Conservation (phyloP, 139 green algal species). For the Spirogloea muscicola region DNA sequence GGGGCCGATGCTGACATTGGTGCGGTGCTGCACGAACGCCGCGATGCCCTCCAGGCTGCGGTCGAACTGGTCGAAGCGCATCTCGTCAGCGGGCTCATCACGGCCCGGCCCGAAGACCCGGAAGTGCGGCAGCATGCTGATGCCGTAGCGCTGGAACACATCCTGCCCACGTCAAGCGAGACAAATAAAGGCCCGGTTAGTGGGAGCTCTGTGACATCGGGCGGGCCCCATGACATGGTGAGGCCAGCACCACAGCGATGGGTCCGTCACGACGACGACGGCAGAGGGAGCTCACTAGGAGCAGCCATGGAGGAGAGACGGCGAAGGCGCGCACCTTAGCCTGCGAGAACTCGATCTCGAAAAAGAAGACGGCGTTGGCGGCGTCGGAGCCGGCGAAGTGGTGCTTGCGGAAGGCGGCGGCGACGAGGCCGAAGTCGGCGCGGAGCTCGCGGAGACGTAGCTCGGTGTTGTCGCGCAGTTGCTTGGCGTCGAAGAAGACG, state of each 20-base stretch:
- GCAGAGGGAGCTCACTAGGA: no score
- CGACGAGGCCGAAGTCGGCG: conserved; percentile 13
- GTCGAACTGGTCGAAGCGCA: conserved; percentile 1
- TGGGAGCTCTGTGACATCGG: no score
- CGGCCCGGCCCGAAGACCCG: not conserved
- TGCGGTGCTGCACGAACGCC: conserved; percentile 1
- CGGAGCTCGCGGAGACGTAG: conserved; percentile 15
- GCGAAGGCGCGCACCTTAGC: no score
- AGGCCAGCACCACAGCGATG: no score
- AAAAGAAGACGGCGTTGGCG: conserved; percentile 16
- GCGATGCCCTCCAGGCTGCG: conserved; percentile 22
- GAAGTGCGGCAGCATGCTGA: conserved; percentile 32
- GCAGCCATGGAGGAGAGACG: no score
- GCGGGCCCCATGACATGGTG: no score
- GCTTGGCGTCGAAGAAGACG: conserved; percentile 35
- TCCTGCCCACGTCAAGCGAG: no score
- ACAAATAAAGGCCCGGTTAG: no score
- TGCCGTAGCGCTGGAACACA: conserved; percentile 5
- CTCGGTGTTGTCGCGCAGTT: conserved; percentile 34
- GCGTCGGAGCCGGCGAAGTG: not conserved
- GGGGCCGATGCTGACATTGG: conserved; percentile 5
- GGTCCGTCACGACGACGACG: no score
- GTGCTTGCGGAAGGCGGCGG: conserved; percentile 1
- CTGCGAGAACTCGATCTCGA: conserved; percentile 33
- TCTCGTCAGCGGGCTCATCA: conserved; percentile 3